These are phyloP conservation scores for Phyllosticta paracitricarpa DNA, from an alignment of 2,329 filamentous ascomycete genomes.

Conservation along the genomic window DNA sequence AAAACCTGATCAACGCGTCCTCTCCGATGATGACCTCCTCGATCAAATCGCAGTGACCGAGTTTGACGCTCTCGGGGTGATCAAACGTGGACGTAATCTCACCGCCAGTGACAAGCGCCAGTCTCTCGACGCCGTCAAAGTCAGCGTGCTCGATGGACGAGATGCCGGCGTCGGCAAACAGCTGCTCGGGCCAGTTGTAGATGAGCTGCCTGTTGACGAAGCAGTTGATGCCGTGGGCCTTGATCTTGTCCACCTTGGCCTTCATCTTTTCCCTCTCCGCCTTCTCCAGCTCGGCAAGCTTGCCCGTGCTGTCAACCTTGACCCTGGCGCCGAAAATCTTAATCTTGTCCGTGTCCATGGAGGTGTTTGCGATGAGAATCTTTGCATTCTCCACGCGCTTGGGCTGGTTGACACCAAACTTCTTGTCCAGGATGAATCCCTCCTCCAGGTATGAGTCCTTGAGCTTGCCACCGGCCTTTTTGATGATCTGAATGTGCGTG, in stretches of 20 bases:
- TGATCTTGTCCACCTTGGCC: constrained; percentile 97
- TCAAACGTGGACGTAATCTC: constrained; percentile 98
- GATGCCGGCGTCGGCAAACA: constrained; percentile 95
- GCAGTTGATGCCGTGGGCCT: constrained; percentile 97
- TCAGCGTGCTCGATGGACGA: constrained; percentile 98
- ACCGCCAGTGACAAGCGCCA: constrained; percentile 90
- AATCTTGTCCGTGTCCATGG: constrained; percentile 99
- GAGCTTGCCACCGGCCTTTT: constrained; percentile 96
- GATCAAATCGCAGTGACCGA: constrained; percentile 88
- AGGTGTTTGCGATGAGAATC: constrained; percentile 94
- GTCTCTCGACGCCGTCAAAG: constrained; percentile 92
- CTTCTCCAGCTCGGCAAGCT: constrained; percentile 96
- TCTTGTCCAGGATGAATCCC: constrained; percentile 98
- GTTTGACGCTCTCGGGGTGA: constrained; percentile 92
- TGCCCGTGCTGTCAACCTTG: constrained; percentile 92
- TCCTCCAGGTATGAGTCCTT: constrained; percentile 96
- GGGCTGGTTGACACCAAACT: constrained; percentile 96
- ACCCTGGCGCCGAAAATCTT: constrained; percentile 98
- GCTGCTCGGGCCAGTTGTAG: constrained; percentile 99
- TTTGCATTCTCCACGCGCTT: constrained; percentile 97
- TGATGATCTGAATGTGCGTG: constrained; percentile 98
- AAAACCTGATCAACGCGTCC: constrained; percentile 95
- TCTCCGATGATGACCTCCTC: constrained; percentile 98
- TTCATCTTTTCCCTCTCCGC: constrained; percentile 99
- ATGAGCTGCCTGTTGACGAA: constrained; percentile 99